Evolutionary conservation across 345 rosid species (phyloP).

Genomic region (Eucalyptus marginata): DNA sequence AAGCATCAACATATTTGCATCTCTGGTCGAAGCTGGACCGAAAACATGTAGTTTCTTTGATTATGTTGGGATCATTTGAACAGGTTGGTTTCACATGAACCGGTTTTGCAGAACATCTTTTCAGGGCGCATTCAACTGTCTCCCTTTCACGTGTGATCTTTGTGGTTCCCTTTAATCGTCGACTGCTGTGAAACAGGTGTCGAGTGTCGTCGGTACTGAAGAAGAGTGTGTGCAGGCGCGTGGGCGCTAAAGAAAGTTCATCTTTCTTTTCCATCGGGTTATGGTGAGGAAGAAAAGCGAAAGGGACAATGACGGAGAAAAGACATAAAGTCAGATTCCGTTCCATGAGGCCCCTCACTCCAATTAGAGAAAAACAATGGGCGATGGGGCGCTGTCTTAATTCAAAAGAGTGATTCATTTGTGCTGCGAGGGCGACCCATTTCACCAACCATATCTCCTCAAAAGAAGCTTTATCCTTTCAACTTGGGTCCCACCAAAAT

Average conservation of each 20-base stretch:
- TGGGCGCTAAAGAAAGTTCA: neutral
- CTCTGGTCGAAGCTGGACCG: neutral
- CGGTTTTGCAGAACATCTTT: neutral
- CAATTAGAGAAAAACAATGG: neutral
- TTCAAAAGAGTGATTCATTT: neutral
- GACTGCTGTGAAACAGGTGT: neutral
- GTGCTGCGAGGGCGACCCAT: neutral
- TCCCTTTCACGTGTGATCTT: neutral
- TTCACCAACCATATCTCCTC: neutral
- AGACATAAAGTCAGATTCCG: neutral
- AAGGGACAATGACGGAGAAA: neutral
- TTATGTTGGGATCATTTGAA: neutral
- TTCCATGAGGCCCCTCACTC: neutral
- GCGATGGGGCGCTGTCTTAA: neutral
- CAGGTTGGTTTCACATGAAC: neutral
- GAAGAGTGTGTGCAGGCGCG: neutral
- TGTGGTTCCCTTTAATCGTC: neutral
- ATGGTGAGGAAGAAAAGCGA: neutral
- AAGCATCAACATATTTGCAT: neutral
- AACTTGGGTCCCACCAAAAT: neutral
- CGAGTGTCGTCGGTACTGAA: neutral
- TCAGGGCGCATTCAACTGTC: neutral
- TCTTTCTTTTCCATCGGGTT: neutral
- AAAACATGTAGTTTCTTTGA: neutral
- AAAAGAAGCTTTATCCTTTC: neutral